Evolutionary conservation across 495 filamentous ascomycete species (phyloP).

Genomic region (Penicillium desertorum): DNA sequence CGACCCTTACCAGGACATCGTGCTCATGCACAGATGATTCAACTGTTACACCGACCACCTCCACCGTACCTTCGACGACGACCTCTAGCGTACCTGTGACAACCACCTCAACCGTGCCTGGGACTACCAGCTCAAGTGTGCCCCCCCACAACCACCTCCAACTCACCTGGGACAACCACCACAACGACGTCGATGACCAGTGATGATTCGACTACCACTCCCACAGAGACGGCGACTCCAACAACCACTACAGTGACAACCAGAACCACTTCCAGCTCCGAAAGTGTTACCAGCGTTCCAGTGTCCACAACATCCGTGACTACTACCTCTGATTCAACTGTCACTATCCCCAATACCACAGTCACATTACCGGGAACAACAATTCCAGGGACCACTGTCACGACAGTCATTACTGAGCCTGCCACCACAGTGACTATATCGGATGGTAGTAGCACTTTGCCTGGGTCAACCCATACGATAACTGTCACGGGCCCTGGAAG

Average conservation of each 20-base stretch:
- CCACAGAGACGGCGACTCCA: not conserved
- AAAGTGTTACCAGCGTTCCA: not conserved
- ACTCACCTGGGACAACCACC: not conserved
- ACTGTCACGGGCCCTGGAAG: constrained; percentile 15
- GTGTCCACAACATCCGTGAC: not conserved
- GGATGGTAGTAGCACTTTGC: not conserved
- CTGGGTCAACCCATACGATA: not conserved
- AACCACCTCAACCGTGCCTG: not conserved
- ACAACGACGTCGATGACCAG: not conserved
- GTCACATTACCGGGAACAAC: not conserved
- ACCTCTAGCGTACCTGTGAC: not conserved
- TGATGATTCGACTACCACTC: not conserved
- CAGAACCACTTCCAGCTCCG: not conserved
- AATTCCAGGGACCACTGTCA: not conserved
- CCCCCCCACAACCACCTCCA: not conserved
- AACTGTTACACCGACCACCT: not conserved
- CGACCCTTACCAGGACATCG: not conserved
- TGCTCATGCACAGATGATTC: not conserved
- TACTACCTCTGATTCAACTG: not conserved
- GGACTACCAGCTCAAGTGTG: not conserved
- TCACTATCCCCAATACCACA: not conserved
- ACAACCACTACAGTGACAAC: not conserved
- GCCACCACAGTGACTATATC: constrained; percentile 6
- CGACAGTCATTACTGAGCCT: not conserved
- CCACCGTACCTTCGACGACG: not conserved